phyloP scores from a whole-genome alignment of 805 yeast genomes.

The Wickerhamomyces queroliae region DNA sequence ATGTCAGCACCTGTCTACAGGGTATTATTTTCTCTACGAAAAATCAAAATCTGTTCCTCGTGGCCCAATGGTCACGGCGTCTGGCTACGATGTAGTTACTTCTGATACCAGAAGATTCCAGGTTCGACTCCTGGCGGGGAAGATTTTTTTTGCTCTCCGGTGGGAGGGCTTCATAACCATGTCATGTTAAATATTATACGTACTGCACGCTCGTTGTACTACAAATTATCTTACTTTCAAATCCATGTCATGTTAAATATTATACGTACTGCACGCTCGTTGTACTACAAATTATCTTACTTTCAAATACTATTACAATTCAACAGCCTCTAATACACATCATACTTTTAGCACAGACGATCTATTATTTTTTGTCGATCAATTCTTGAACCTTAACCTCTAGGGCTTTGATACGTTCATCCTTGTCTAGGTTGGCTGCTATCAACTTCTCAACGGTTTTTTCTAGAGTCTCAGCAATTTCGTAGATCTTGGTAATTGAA shows the following conservation, averaged over 20 bases:
- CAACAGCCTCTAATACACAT: background rate
- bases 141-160: slow-evolving; percentile 3
- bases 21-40: too few species aligned
- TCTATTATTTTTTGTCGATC: slow-evolving; percentile 29
- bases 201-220: background rate
- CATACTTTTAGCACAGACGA: background rate
- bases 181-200: background rate
- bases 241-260: background rate
- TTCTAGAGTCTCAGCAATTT: slow-evolving; percentile 54
- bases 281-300: background rate
- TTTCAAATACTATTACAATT: background rate
- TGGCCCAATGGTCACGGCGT: slow-evolving; percentile 76
- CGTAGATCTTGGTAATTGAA: slow-evolving; percentile 61
- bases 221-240: background rate
- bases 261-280: background rate
- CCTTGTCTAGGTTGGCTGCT: slow-evolving; percentile 56
- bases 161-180: too few species aligned
- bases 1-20: too few species aligned
- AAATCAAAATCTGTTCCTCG: slow-evolving; percentile 53
- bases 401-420: slow-evolving; percentile 48
- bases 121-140: slow-evolving; percentile 7
- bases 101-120: slow-evolving; percentile 6
- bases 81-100: slow-evolving; percentile 48
- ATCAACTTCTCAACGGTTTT: slow-evolving; percentile 44
- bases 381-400: slow-evolving; percentile 59